A percentile compares a stretch with the other conserved stretches of the same genome.
Conservation (phyloP, 352 stramenopile genomes). For the Blastocystis sp. region DNA sequence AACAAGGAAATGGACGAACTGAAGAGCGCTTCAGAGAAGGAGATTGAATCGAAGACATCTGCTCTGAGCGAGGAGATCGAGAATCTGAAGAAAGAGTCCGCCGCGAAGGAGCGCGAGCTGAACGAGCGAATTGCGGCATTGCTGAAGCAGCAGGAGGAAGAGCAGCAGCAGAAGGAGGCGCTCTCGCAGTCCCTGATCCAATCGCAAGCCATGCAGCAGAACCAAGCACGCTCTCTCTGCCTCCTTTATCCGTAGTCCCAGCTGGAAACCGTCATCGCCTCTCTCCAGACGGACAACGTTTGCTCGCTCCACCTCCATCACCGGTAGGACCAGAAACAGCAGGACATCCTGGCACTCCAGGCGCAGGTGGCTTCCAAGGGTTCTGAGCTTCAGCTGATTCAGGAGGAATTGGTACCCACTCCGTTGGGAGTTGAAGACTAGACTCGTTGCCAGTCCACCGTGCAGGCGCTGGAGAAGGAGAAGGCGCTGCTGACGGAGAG, state of each 20-base stretch:
- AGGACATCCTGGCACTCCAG: background rate
- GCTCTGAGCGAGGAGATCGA: background rate
- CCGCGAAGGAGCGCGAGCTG: background rate
- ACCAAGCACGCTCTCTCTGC: background rate
- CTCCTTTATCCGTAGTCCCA: background rate
- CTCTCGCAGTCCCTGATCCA: background rate
- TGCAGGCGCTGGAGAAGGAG: slow-evolving; percentile 23
- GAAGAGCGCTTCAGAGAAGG: background rate
- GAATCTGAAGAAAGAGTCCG: background rate
- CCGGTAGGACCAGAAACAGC: slow-evolving; percentile 44
- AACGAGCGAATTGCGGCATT: background rate
- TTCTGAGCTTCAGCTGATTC: background rate
- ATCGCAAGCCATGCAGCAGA: background rate
- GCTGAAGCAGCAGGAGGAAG: background rate
- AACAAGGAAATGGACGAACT: background rate
- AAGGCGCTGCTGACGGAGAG: background rate
- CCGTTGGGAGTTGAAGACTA: background rate
- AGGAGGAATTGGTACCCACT: background rate
- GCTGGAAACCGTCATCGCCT: background rate
- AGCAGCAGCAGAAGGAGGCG: background rate
- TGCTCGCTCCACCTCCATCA: background rate
- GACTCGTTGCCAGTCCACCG: background rate
- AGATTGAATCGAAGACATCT: no score
- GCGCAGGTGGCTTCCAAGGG: background rate
- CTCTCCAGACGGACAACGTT: slow-evolving; percentile 33